Evolutionary conservation across 805 yeast genomes (phyloP), one percentile per base, ranked within the genome.

Genomic region (Sungouiozyma ichnusensis): DNA sequence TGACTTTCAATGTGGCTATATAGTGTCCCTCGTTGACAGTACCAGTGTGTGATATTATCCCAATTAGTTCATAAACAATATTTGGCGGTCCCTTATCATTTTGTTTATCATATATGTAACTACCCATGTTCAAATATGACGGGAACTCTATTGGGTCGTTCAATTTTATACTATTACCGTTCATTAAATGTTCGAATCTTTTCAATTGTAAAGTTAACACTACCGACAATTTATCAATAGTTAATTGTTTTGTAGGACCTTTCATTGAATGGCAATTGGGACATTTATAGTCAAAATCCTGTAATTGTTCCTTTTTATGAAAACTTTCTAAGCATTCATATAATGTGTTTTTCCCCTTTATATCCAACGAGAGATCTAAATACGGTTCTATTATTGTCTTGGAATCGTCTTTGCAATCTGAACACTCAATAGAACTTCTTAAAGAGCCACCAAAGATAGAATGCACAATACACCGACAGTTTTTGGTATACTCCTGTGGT

Each of bases 21-120:
- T 92, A 92, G 61, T 92, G 99, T 9, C 99, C 99, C 2, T 97
- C 92, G 58, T 86, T 86, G 5, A 90, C 92, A 16, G 90, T 79
- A 1, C 99, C 99, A 29, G 78, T 79, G 60, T 92, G 98, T 52
- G 86, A 78, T 8, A 92, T 81, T 27, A 88, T 76, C 2, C 90
- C 95, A 62, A 79, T 86, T 35, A 92, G 69, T 62, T 90, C 96
- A 62, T 83, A 90, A 2, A 77, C 62, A n/a, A 74, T 55, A 41
- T 69, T 63, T 24, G 70, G 65, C 24, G 53, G 50, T 16, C 44
- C 38, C 11, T 29, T 46, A 20, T 42, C 44, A n/a, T 29, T 40
- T 6, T 41, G 11, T 14, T 42, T 44, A 15, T 45, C 20, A 20
- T 36, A 8, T n/a, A 27, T 20, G 56, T 83, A 90, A 27, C 76